A percentile compares a stretch with the other conserved stretches of the same genome.
phyloP scores from a whole-genome alignment of 306 rosid species.

The Spatholobus suberectus region DNA sequence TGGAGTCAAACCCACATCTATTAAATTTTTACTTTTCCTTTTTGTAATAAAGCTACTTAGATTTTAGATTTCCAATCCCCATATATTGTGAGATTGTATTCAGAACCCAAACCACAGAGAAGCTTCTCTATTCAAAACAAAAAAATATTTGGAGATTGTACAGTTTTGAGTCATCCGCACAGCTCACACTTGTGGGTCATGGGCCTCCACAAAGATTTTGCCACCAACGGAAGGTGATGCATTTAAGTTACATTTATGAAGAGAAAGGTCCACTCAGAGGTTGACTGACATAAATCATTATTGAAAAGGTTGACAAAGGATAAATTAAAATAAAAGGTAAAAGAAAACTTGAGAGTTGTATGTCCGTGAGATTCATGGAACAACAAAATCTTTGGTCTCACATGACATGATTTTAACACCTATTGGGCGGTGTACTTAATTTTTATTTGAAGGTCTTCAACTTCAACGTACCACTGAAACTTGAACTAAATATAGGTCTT shows the following conservation, averaged over 20 bases:
- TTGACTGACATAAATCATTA: slow-evolving; percentile 32
- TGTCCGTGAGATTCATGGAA: slow-evolving; percentile 33
- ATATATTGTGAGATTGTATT: not conserved
- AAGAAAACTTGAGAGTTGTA: not conserved
- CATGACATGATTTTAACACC: slow-evolving; percentile 44
- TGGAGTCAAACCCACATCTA: slow-evolving; percentile 3
- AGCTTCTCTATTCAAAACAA: not conserved
- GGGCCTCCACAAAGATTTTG: slow-evolving; percentile 36
- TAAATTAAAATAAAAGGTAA: not conserved
- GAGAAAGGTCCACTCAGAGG: not conserved
- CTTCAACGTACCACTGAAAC: slow-evolving; percentile 15
- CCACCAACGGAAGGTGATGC: slow-evolving; percentile 5
- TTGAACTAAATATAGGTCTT: slow-evolving; percentile 4
- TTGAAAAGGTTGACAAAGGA: slow-evolving; percentile 37
- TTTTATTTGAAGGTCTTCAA: slow-evolving; percentile 1
- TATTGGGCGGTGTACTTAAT: slow-evolving; percentile 44
- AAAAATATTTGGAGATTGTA: not conserved
- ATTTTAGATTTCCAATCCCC: slow-evolving; percentile 16
- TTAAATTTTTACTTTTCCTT: not conserved
- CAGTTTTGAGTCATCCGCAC: not conserved
- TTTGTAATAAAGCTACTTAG: slow-evolving; percentile 21
- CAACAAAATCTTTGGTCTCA: slow-evolving; percentile 55
- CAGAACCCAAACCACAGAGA: not conserved
- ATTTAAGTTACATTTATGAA: not conserved
- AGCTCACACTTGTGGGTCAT: not conserved